Evolutionary conservation across 768 basidiomycete genomes (phyloP).

Genomic region (Scleroderma bovista): DNA sequence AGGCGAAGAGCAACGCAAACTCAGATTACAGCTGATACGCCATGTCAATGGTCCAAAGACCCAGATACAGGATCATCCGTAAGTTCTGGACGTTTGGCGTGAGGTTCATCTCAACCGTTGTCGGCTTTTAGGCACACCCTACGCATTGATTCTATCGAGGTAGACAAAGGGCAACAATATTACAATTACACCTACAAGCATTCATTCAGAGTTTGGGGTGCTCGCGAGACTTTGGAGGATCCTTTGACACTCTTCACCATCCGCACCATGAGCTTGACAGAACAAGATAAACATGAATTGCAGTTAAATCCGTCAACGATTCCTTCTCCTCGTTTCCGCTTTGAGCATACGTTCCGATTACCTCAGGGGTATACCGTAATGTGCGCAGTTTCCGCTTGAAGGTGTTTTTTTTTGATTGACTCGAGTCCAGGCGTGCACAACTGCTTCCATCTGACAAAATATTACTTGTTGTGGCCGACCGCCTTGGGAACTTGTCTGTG

Average conservation of each 20-base stretch:
- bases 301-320: slow-evolving; percentile 4
- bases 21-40: slow-evolving; percentile 16
- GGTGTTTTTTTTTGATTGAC: background rate
- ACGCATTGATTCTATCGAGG: background rate
- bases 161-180: background rate
- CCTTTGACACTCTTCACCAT: slow-evolving; percentile 3
- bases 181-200: background rate
- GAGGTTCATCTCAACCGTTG: background rate
- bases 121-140: slow-evolving; percentile 3
- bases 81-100: background rate
- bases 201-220: background rate
- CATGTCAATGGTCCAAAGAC: slow-evolving; percentile 13
- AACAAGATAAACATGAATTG: slow-evolving; percentile 5
- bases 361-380: background rate
- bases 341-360: background rate
- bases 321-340: slow-evolving; percentile 3
- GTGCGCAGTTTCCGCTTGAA: background rate
- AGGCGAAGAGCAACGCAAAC: slow-evolving; percentile 2
- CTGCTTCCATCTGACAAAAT: slow-evolving; percentile 32
- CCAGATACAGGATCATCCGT: slow-evolving; percentile 3
- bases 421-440: slow-evolving; percentile 26
- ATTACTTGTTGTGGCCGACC: slow-evolving; percentile 33
- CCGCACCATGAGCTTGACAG: slow-evolving; percentile 4
- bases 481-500: slow-evolving; percentile 23
- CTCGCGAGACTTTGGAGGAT: background rate